These are phyloP conservation scores for Botrytis elliptica DNA, from an alignment of 2,329 filamentous ascomycete genomes.

Conservation along the genomic window DNA sequence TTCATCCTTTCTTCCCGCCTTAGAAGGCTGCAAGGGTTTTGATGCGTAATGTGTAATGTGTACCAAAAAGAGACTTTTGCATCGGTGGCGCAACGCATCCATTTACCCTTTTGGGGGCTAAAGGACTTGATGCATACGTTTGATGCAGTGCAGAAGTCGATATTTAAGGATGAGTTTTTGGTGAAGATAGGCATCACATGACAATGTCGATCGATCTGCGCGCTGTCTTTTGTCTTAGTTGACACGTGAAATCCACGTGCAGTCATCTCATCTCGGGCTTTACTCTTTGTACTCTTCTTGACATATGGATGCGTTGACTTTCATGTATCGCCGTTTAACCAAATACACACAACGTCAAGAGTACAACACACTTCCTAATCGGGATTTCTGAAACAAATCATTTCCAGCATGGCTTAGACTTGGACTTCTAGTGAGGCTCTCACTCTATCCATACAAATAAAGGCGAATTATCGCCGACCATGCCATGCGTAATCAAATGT, in stretches of 20 bases:
- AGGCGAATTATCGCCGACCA: slow-evolving; percentile 16
- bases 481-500: slow-evolving; percentile 1
- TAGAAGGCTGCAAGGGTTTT: slow-evolving; percentile 15
- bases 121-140: slow-evolving; percentile 2
- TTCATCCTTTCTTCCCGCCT: slow-evolving; percentile 2
- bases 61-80: not conserved
- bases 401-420: slow-evolving; percentile 7
- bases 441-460: not conserved
- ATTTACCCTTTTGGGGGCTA: not conserved
- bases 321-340: not conserved
- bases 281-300: not conserved
- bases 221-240: not conserved
- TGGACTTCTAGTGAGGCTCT: slow-evolving; percentile 12
- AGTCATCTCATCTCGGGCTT: not conserved
- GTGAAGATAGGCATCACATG: not conserved
- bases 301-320: not conserved
- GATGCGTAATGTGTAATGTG: not conserved
- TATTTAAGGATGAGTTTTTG: not conserved
- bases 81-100: slow-evolving; percentile 2
- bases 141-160: not conserved
- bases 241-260: slow-evolving; percentile 18
- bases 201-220: not conserved
- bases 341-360: not conserved
- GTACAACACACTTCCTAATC: not conserved
- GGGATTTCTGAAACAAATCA: not conserved